These are phyloP conservation scores for Fraxinus platypoda DNA, from an alignment of 305 asterid genomes.

Conservation along the genomic window DNA sequence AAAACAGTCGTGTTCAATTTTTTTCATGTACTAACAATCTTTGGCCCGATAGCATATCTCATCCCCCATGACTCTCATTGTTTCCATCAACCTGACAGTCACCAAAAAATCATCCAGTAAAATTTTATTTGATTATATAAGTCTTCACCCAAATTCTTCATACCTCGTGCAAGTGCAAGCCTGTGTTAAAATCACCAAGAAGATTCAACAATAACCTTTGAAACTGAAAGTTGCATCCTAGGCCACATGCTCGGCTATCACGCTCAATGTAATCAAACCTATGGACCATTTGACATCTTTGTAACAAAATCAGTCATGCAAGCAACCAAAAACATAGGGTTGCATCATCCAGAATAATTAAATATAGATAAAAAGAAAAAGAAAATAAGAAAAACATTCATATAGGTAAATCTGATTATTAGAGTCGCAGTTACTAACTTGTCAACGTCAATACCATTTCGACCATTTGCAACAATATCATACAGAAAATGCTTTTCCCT, in stretches of 20 bases:
- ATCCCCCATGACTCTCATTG: slow-evolving; percentile 86
- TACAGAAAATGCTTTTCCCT: slow-evolving; percentile 76
- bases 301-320: slow-evolving; percentile 11
- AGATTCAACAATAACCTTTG: slow-evolving; percentile 47
- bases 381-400: not conserved
- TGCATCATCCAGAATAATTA: not conserved
- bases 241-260: slow-evolving; percentile 85
- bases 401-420: slow-evolving; percentile 11
- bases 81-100: slow-evolving; percentile 72
- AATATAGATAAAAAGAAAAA: not conserved
- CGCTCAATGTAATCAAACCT: slow-evolving; percentile 93
- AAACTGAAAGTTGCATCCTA: slow-evolving; percentile 89
- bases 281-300: slow-evolving; percentile 21
- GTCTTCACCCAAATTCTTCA: not conserved
- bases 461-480: slow-evolving; percentile 97
- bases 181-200: slow-evolving; percentile 14
- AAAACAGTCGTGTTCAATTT: slow-evolving; percentile 1
- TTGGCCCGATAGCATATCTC: slow-evolving; percentile 91
- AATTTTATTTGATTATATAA: not conserved
- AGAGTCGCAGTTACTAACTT: slow-evolving; percentile 58
- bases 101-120: slow-evolving; percentile 14
- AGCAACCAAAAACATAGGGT: not conserved
- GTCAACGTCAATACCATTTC: slow-evolving; percentile 95
- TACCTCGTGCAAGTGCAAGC: not conserved
- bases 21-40: slow-evolving; percentile 48